These are phyloP conservation scores for Fusarium lyarnte DNA, from an alignment of 2,329 filamentous ascomycete genomes.

Conservation along the genomic window DNA sequence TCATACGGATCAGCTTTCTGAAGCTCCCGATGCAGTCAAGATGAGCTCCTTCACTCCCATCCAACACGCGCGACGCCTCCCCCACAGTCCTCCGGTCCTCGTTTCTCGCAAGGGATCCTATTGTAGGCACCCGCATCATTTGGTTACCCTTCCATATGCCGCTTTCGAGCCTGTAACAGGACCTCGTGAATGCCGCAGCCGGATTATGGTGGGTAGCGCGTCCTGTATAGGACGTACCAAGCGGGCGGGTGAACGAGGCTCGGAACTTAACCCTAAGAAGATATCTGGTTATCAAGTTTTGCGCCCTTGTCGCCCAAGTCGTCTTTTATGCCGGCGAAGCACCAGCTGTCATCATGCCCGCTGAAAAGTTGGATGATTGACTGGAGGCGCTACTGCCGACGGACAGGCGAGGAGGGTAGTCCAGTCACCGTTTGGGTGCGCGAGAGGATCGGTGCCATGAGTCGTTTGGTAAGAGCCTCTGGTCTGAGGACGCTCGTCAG, in stretches of 20 bases:
- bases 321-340: conserved; percentile 67
- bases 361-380: conserved; percentile 61
- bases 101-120: conserved; percentile 76
- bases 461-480: conserved; percentile 80
- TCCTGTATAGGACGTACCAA: conserved; percentile 51
- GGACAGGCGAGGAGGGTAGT: conserved; percentile 62
- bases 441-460: conserved; percentile 75
- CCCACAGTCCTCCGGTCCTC: conserved; percentile 80
- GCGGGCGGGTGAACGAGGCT: conserved; percentile 68
- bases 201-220: conserved; percentile 51
- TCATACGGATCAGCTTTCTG: conserved; percentile 28
- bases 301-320: conserved; percentile 74
- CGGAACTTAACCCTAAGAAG: conserved; percentile 98
- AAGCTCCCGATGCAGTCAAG: conserved; percentile 35
- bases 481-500: conserved; percentile 79
- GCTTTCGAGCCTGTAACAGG: conserved; percentile 70
- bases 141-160: conserved; percentile 59
- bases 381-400: conserved; percentile 48
- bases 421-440: conserved; percentile 65
- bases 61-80: conserved; percentile 74
- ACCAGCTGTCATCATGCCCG: conserved; percentile 49
- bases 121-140: conserved; percentile 52
- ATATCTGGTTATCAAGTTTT: conserved; percentile 76
- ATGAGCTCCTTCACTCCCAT: conserved; percentile 57
- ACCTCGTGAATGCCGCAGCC: conserved; percentile 59